A percentile compares a stretch with the other conserved stretches of the same genome.
Evolutionary conservation across 257 asterid species (phyloP).

Genomic region (Dorcoceras hygrometricum): DNA sequence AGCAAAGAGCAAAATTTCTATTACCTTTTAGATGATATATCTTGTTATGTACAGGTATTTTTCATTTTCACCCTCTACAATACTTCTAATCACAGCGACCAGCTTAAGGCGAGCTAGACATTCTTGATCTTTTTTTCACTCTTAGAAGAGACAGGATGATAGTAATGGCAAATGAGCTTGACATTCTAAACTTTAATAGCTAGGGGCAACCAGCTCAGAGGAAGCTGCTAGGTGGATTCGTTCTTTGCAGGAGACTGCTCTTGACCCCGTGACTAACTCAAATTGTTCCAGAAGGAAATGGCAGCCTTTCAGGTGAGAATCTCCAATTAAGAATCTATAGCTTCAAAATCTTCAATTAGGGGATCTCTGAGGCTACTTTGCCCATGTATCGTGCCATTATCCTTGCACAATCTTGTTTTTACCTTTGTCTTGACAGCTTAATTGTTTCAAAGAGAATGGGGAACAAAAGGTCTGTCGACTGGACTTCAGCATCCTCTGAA

Average conservation of each 20-base stretch:
- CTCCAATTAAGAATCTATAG: background rate
- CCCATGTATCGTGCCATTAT: background rate
- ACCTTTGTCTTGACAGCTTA: slow-evolving; percentile 41
- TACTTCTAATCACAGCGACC: slow-evolving; percentile 75
- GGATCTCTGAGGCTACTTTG: background rate
- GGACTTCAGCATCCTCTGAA: slow-evolving; percentile 39
- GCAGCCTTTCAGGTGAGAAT: slow-evolving; percentile 71
- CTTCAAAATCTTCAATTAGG: background rate
- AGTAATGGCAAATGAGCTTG: slow-evolving; percentile 12
- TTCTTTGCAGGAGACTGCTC: slow-evolving; percentile 60
- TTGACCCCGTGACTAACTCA: slow-evolving; percentile 44
- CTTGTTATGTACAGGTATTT: slow-evolving; percentile 52
- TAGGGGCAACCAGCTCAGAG: slow-evolving; percentile 85
- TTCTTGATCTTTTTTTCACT: slow-evolving; percentile 13
- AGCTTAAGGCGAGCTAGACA: slow-evolving; percentile 57
- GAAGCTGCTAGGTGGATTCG: slow-evolving; percentile 78
- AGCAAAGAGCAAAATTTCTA: background rate
- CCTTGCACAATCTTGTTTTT: slow-evolving; percentile 18
- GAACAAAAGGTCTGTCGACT: slow-evolving; percentile 35
- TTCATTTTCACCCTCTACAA: slow-evolving; percentile 79
- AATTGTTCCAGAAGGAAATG: slow-evolving; percentile 55
- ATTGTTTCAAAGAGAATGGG: slow-evolving; percentile 53
- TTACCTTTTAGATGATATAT: slow-evolving; percentile 13
- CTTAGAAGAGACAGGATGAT: background rate
- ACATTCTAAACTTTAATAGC: slow-evolving; percentile 39